These are phyloP conservation scores for Diaporthe eres DNA, from an alignment of 2,329 filamentous ascomycete genomes.

Conservation along the genomic window DNA sequence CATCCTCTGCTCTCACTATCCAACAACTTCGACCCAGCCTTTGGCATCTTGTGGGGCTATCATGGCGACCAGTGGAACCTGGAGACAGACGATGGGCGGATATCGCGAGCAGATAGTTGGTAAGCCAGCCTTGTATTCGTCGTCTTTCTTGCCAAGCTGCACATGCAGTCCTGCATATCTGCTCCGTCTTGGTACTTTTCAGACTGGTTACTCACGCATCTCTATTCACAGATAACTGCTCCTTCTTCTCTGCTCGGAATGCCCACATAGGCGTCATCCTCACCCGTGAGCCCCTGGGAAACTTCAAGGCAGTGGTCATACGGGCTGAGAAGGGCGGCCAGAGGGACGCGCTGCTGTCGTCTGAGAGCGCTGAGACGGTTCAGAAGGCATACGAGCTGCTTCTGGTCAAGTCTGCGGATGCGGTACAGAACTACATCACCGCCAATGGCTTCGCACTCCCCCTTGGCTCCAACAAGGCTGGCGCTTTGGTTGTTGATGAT, in stretches of 20 bases:
- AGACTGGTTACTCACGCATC: neutral
- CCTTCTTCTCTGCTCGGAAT: conserved; percentile 46
- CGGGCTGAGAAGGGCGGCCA: conserved; percentile 46
- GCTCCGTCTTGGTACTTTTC: conserved; percentile 3
- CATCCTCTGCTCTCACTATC: conserved; percentile 28
- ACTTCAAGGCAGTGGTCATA: conserved; percentile 47
- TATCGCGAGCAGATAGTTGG: conserved; percentile 38
- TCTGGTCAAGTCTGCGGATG: conserved; percentile 56
- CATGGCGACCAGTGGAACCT: conserved; percentile 28
- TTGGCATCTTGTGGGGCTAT: neutral
- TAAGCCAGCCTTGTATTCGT: conserved; percentile 16
- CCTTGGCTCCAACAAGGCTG: conserved; percentile 37
- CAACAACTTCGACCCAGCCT: conserved; percentile 14
- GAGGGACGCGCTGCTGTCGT: conserved; percentile 48
- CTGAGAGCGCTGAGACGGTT: conserved; percentile 49
- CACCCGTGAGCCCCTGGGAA: conserved; percentile 46
- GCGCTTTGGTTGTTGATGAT: conserved; percentile 22
- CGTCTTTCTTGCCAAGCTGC: neutral
- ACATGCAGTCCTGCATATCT: neutral
- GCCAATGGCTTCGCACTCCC: conserved; percentile 51
- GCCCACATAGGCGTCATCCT: conserved; percentile 45
- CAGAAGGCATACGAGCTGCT: conserved; percentile 54
- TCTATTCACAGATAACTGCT: conserved; percentile 47
- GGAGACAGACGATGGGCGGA: conserved; percentile 19
- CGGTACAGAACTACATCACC: conserved; percentile 51